A percentile compares a stretch with the other conserved stretches of the same genome.
These are phyloP conservation scores for Kickxella alabastrina DNA, from an alignment of 192 early-diverging fungal species.

Conservation along the genomic window DNA sequence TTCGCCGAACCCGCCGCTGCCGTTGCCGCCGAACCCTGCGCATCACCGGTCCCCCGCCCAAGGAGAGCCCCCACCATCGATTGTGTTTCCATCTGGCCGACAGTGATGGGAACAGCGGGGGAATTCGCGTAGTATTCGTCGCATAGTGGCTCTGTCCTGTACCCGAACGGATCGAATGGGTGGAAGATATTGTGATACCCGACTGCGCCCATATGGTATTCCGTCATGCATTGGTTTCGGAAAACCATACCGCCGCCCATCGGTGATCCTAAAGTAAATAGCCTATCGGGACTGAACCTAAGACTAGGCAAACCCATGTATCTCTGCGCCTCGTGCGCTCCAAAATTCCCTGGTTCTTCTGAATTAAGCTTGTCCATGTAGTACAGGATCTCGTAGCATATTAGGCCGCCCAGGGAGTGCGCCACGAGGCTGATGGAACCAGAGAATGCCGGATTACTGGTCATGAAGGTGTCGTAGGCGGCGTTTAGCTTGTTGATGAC, in stretches of 20 bases:
- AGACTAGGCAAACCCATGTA: slow-evolving; percentile 21
- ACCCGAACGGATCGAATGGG: slow-evolving; percentile 70
- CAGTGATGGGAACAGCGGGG: slow-evolving; percentile 48
- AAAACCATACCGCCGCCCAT: slow-evolving; percentile 62
- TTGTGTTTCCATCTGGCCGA: neutral
- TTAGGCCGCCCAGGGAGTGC: slow-evolving; percentile 66
- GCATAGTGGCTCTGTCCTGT: slow-evolving; percentile 65
- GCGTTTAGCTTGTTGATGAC: slow-evolving; percentile 56
- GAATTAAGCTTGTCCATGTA: slow-evolving; percentile 13
- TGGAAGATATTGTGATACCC: slow-evolving; percentile 71
- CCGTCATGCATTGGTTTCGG: slow-evolving; percentile 53
- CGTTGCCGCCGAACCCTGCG: neutral
- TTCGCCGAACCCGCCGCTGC: neutral
- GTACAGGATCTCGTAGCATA: slow-evolving; percentile 64
- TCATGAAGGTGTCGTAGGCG: slow-evolving; percentile 55
- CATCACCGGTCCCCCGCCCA: neutral
- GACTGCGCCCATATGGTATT: slow-evolving; percentile 55
- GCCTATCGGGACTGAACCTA: slow-evolving; percentile 20
- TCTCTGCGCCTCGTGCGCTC: slow-evolving; percentile 15
- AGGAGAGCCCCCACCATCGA: neutral
- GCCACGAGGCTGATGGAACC: slow-evolving; percentile 61
- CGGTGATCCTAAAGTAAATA: slow-evolving; percentile 36
- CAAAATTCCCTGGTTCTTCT: neutral
- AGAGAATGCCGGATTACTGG: slow-evolving; percentile 57
- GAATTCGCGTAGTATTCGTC: slow-evolving; percentile 51